phyloP scores from a whole-genome alignment of 306 rosid species.

The Glycyrrhiza uralensis region DNA sequence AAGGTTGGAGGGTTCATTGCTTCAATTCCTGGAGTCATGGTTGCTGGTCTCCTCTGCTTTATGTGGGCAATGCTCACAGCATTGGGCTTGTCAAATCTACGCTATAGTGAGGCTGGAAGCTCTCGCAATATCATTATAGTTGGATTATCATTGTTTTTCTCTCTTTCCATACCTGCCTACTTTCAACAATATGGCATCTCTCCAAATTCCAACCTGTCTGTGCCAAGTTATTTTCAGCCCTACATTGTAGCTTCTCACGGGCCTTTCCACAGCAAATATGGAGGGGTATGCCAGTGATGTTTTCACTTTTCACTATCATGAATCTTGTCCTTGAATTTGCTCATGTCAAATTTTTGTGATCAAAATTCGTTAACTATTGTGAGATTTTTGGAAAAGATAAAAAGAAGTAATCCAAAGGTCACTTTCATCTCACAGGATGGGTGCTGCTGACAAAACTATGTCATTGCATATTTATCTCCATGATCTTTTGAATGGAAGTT shows the following conservation, averaged over 20 bases:
- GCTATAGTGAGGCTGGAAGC: constrained; percentile 99
- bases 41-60: constrained; percentile 95
- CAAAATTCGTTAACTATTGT: not conserved
- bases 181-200: constrained; percentile 92
- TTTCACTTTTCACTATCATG: not conserved
- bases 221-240: constrained; percentile 81
- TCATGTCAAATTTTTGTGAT: not conserved
- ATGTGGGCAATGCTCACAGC: constrained; percentile 99
- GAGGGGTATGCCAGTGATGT: constrained; percentile 66
- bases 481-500: not conserved
- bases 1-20: constrained; percentile 98
- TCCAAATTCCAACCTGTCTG: constrained; percentile 68
- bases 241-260: constrained; percentile 93
- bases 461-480: constrained; percentile 5
- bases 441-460: not conserved
- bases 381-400: not conserved
- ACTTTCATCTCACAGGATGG: not conserved
- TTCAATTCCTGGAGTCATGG: constrained; percentile 93
- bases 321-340: constrained; percentile 14
- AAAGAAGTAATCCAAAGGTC: not conserved
- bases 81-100: constrained; percentile 92
- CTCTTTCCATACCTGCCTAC: constrained; percentile 94
- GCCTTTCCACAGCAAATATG: constrained; percentile 71
- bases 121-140: constrained; percentile 95
- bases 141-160: constrained; percentile 87